These are phyloP conservation scores for Mycena amicta DNA, from an alignment of 768 basidiomycete genomes.

Conservation along the genomic window DNA sequence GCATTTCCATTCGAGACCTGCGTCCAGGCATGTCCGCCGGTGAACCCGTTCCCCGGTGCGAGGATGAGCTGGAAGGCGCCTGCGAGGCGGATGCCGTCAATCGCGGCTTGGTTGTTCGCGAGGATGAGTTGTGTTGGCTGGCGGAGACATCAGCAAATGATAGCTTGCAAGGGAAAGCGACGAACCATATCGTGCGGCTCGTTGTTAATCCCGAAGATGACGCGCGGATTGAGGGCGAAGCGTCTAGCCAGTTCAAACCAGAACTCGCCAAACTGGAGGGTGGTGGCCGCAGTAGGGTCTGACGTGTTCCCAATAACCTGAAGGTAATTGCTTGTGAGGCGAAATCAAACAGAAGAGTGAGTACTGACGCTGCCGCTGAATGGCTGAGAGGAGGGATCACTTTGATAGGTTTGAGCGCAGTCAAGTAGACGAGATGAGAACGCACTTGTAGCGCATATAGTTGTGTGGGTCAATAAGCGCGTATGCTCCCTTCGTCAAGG, in stretches of 20 bases:
- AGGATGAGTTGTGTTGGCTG: conserved; percentile 46
- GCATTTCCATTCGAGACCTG: conserved; percentile 35
- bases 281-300: conserved; percentile 47
- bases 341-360: too few species aligned
- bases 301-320: conserved; percentile 48
- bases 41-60: conserved; percentile 50
- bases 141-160: neutral
- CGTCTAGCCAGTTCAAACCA: conserved; percentile 45
- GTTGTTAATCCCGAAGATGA: conserved; percentile 52
- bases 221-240: conserved; percentile 42
- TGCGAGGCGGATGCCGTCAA: conserved; percentile 42
- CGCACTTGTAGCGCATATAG: conserved; percentile 52
- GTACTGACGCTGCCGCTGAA: conserved; percentile 43
- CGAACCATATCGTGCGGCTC: conserved; percentile 49
- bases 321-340: neutral
- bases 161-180: neutral
- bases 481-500: conserved; percentile 42
- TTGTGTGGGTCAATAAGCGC: conserved; percentile 50
- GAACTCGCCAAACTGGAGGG: conserved; percentile 44
- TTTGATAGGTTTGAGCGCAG: conserved; percentile 12
- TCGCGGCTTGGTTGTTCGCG: conserved; percentile 46
- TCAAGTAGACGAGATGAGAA: neutral
- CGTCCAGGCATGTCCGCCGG: conserved; percentile 48
- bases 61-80: conserved; percentile 47
- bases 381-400: conserved; percentile 47